A percentile compares a stretch with the other conserved stretches of the same genome.
Evolutionary conservation across 345 rosid species (phyloP).

Genomic region (Melaleuca quinquenervia): DNA sequence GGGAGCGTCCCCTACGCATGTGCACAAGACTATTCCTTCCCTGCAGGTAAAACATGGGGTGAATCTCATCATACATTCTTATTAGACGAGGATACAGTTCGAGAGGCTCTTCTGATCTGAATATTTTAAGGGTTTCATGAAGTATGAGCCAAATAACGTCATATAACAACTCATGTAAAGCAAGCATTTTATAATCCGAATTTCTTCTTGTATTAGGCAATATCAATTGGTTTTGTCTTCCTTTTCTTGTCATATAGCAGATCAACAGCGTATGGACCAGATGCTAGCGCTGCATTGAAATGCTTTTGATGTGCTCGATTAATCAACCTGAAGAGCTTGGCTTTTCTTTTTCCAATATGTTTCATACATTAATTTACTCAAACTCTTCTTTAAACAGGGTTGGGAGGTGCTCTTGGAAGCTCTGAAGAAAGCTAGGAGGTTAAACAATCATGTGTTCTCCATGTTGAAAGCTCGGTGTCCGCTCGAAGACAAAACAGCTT

Average conservation of each 20-base stretch:
- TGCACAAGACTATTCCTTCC: conserved; percentile 41
- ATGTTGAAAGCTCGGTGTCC: conserved; percentile 99
- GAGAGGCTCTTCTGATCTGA: background rate
- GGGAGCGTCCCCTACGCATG: conserved; percentile 46
- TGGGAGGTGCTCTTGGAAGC: conserved; percentile 90
- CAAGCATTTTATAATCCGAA: background rate
- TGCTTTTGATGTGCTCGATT: background rate
- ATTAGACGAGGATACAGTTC: background rate
- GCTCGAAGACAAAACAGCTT: conserved; percentile 88
- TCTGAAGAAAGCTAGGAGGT: conserved; percentile 91
- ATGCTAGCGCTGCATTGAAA: background rate
- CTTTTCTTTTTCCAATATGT: background rate
- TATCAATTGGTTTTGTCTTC: background rate
- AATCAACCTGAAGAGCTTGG: background rate
- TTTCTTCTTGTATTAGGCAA: background rate
- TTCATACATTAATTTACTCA: background rate
- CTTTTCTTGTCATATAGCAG: background rate
- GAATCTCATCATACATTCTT: background rate
- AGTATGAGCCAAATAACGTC: background rate
- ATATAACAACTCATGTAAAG: background rate
- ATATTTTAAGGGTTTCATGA: background rate
- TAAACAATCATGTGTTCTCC: conserved; percentile 96
- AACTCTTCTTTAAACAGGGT: conserved; percentile 33
- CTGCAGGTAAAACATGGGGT: conserved; percentile 38
- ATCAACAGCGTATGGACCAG: background rate